Conservation (phyloP, 2,329 filamentous ascomycete genomes). For the Colletotrichum graminicola region DNA sequence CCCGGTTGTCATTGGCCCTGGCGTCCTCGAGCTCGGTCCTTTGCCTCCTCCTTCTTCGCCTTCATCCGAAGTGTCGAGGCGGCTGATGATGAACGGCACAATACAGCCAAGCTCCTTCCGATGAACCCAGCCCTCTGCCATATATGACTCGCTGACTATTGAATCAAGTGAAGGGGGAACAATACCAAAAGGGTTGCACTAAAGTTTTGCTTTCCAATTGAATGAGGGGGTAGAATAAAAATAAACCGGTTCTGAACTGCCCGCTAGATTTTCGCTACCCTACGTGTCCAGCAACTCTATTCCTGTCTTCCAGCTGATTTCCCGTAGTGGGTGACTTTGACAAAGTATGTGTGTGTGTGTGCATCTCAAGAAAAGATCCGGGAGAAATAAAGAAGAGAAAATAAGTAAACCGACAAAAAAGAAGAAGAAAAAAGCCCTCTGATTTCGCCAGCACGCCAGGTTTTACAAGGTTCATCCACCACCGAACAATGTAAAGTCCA, state of each 20-base stretch:
- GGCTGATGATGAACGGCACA: conserved; percentile 14
- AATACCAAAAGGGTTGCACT: background rate
- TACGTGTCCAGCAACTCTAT: background rate
- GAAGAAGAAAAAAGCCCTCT: background rate
- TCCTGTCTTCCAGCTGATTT: background rate
- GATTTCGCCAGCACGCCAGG: conserved; percentile 2
- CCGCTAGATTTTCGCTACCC: background rate
- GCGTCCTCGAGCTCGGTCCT: background rate
- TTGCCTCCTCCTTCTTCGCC: background rate
- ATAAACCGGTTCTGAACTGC: conserved; percentile 11
- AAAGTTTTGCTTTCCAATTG: conserved; percentile 23
- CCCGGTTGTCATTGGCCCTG: background rate
- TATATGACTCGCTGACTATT: background rate
- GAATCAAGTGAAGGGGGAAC: background rate
- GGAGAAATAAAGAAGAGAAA: background rate
- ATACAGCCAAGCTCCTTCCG: conserved; percentile 15
- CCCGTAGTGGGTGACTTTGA: conserved; percentile 5
- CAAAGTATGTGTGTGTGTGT: background rate
- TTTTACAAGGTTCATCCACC: background rate
- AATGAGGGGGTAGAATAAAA: background rate
- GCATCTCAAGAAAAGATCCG: background rate
- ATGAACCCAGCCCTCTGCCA: conserved; percentile 24
- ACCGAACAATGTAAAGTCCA: background rate
- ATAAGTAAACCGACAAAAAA: background rate
- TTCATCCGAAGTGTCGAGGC: conserved; percentile 19